These are phyloP conservation scores for Ilex asprella DNA, from an alignment of 257 asterid genomes.

Conservation along the genomic window DNA sequence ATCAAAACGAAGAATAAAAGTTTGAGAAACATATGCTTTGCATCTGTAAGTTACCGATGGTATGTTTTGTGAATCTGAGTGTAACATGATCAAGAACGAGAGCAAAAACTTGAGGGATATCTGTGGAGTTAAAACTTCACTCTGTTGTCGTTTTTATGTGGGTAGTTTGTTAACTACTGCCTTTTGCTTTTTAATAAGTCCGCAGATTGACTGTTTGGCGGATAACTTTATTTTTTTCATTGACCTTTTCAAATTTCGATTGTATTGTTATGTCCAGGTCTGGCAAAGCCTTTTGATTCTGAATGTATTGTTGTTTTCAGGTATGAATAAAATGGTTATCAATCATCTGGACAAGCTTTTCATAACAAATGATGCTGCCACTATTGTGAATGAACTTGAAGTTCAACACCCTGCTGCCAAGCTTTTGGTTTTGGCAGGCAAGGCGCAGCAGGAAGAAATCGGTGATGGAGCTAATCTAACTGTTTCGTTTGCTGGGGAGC, in stretches of 20 bases:
- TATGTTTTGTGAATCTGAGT: too few species aligned
- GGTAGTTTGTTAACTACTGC: too few species aligned
- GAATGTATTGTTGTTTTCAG: slow-evolving; percentile 29
- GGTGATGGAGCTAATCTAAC: slow-evolving; percentile 97
- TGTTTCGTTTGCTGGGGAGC: slow-evolving; percentile 94
- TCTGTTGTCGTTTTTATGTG: too few species aligned
- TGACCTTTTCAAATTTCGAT: not conserved
- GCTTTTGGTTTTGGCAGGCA: slow-evolving; percentile 88
- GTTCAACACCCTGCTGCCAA: slow-evolving; percentile 99
- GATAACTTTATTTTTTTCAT: not conserved
- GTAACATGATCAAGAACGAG: too few species aligned
- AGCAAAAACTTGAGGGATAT: too few species aligned
- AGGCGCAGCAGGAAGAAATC: slow-evolving; percentile 95
- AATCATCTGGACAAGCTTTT: slow-evolving; percentile 94
- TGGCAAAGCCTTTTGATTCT: not conserved
- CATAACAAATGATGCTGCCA: slow-evolving; percentile 93
- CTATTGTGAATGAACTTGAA: slow-evolving; percentile 90
- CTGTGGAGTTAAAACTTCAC: too few species aligned
- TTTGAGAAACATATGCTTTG: too few species aligned
- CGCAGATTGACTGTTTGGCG: not conserved
- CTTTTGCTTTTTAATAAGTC: not conserved
- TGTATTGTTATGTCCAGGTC: not conserved
- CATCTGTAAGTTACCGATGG: too few species aligned
- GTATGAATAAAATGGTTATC: slow-evolving; percentile 98
- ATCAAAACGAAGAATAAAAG: too few species aligned